Conservation (phyloP, 805 yeast species). For the Zygosaccharomyces gambellarensis region DNA sequence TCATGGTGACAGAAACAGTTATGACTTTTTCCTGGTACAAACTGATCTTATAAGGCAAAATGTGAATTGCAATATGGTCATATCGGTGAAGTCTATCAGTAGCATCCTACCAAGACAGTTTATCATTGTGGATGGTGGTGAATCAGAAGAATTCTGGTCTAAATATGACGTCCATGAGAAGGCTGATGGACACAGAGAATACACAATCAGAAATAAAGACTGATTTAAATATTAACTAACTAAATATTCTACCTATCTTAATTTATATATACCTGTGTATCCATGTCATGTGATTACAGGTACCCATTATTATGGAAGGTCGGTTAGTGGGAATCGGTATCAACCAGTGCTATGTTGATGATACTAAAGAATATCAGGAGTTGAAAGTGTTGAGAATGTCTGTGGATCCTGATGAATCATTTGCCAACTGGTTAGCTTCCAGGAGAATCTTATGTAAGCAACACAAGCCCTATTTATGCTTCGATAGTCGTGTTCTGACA, state of each 20-base stretch:
- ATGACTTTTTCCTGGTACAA: slow-evolving; percentile 5
- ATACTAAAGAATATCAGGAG: not conserved
- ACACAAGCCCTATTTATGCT: slow-evolving; percentile 7
- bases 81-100: slow-evolving; percentile 15
- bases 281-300: slow-evolving; percentile 2
- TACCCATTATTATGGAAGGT: not conserved
- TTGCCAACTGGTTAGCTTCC: slow-evolving; percentile 13
- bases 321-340: not conserved
- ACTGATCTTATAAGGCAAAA: slow-evolving; percentile 7
- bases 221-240: not conserved
- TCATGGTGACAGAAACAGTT: not conserved
- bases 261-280: slow-evolving; percentile 1
- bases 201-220: slow-evolving; percentile 10
- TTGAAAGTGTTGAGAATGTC: not conserved
- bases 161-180: slow-evolving; percentile 15
- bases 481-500: slow-evolving; percentile 7
- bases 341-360: not conserved
- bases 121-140: slow-evolving; percentile 20
- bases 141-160: slow-evolving; percentile 15
- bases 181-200: slow-evolving; percentile 25
- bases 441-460: slow-evolving; percentile 9
- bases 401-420: slow-evolving; percentile 8
- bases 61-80: slow-evolving; percentile 19
- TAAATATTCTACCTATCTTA: not conserved
- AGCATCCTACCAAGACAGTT: slow-evolving; percentile 16